Evolutionary conservation across 108 stramenopile species (phyloP).

Genomic region (Cyclotella baltica): DNA sequence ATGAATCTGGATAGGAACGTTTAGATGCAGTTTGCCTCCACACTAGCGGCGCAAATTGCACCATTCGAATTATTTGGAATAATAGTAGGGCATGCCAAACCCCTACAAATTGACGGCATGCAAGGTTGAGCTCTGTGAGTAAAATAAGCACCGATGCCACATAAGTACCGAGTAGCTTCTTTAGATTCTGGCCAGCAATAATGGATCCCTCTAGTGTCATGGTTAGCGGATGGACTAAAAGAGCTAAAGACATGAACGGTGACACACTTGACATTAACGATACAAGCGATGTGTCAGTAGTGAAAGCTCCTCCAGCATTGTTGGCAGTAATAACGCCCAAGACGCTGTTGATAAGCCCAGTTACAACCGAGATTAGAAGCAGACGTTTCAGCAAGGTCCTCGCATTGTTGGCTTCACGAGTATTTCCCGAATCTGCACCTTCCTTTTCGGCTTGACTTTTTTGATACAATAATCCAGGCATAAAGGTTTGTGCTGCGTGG

Average conservation of each 20-base stretch:
- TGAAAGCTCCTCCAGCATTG: conserved; percentile 52
- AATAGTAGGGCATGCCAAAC: conserved; percentile 74
- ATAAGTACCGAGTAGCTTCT: conserved; percentile 68
- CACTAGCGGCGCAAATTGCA: conserved; percentile 55
- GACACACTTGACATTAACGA: conserved; percentile 55
- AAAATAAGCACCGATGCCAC: conserved; percentile 57
- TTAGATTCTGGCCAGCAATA: conserved; percentile 69
- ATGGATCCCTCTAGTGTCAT: conserved; percentile 82
- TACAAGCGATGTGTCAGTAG: conserved; percentile 55
- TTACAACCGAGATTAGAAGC: conserved; percentile 29
- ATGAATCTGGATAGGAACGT: no score
- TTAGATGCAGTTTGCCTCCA: conserved; percentile 17
- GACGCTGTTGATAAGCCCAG: conserved; percentile 36
- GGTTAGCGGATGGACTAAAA: conserved; percentile 79
- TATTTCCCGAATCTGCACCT: not conserved
- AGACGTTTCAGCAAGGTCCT: conserved; percentile 47
- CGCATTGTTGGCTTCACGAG: conserved; percentile 25
- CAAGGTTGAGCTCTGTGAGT: conserved; percentile 56
- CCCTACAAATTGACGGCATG: conserved; percentile 53
- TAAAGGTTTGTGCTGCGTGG: conserved; percentile 90
- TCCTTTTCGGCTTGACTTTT: conserved; percentile 32
- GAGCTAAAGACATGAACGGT: conserved; percentile 49
- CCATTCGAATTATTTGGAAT: conserved; percentile 74
- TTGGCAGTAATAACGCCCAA: conserved; percentile 61
- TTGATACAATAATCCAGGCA: conserved; percentile 74